These are phyloP conservation scores for Centrapalus pauciflorus DNA, from an alignment of 129 eudicot species.

Conservation along the genomic window DNA sequence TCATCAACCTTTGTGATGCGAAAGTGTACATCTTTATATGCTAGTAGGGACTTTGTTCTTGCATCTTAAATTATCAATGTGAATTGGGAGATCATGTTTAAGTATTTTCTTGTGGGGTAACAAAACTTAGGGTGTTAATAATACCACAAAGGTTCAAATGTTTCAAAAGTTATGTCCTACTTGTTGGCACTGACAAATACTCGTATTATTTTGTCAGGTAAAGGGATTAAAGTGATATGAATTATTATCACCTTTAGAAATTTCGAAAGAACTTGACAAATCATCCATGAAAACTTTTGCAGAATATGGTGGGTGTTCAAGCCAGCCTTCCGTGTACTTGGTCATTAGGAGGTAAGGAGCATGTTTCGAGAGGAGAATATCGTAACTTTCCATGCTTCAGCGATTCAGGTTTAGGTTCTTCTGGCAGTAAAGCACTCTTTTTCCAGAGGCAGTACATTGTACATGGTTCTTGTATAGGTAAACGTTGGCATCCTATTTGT, in stretches of 20 bases:
- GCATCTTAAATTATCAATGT: background rate
- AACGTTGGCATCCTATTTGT: conserved; percentile 35
- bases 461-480: conserved; percentile 26
- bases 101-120: background rate
- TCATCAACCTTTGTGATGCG: background rate
- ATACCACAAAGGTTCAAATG: background rate
- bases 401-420: conserved; percentile 35
- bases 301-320: conserved; percentile 57
- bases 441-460: conserved; percentile 30
- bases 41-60: background rate
- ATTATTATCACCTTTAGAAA: background rate
- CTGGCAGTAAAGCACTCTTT: conserved; percentile 32
- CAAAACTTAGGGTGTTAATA: conserved; percentile 3
- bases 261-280: conserved; percentile 4
- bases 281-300: background rate
- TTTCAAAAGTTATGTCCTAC: background rate
- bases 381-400: conserved; percentile 33
- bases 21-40: background rate
- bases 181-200: background rate
- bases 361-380: conserved; percentile 29
- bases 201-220: background rate
- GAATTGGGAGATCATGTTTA: background rate
- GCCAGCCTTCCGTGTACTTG: conserved; percentile 54
- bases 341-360: conserved; percentile 41
- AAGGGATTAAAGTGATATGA: background rate